These are phyloP conservation scores for Diplodia mutila DNA, from an alignment of 2,329 filamentous ascomycete species.

Conservation along the genomic window DNA sequence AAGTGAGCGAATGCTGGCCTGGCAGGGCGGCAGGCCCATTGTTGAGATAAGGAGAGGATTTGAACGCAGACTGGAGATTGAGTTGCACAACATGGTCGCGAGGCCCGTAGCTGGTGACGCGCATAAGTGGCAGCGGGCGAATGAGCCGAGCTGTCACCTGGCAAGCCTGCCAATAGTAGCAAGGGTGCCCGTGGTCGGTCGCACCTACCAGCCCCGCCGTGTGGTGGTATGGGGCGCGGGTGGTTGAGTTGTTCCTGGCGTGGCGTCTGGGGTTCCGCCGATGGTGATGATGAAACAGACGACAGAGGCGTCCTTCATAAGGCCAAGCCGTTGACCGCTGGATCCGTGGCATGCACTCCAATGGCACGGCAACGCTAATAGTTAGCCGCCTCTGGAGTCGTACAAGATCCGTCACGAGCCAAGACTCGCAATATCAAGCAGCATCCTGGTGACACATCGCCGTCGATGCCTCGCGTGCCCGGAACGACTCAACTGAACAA, in stretches of 20 bases:
- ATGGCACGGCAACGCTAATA: background rate
- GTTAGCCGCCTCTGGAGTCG: background rate
- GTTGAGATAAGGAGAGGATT: conserved; percentile 13
- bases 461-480: background rate
- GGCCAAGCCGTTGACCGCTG: background rate
- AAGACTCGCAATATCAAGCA: background rate
- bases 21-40: background rate
- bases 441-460: conserved; percentile 16
- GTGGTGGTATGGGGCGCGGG: background rate
- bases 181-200: conserved; percentile 7
- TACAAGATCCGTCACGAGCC: conserved; percentile 4
- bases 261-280: conserved; percentile 4
- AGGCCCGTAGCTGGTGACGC: background rate
- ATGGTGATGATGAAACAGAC: background rate
- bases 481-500: background rate
- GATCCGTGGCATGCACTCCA: background rate
- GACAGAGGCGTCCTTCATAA: background rate
- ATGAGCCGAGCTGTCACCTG: conserved; percentile 5
- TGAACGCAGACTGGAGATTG: conserved; percentile 1
- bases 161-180: background rate
- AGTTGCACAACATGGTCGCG: conserved; percentile 9
- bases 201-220: background rate
- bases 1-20: background rate
- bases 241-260: background rate
- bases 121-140: conserved; percentile 1